These are phyloP conservation scores for Solanum pennellii DNA, from an alignment of 257 asterid genomes.

Conservation along the genomic window DNA sequence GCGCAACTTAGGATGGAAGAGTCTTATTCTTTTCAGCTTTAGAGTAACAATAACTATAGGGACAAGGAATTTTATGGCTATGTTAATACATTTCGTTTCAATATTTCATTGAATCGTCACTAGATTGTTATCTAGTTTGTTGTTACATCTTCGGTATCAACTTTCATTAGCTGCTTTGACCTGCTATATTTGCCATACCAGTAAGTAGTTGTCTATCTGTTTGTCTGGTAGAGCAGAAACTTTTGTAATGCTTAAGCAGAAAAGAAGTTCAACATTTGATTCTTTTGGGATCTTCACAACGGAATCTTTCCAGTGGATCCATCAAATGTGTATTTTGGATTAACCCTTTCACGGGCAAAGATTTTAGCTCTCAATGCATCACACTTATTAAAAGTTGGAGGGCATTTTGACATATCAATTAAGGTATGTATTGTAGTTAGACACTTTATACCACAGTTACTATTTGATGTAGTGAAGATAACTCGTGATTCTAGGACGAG, in stretches of 20 bases:
- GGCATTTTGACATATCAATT: slow-evolving; percentile 74
- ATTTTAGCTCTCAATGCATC: slow-evolving; percentile 78
- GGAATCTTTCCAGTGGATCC: not conserved
- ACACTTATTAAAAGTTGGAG: slow-evolving; percentile 61
- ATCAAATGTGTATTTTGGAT: not conserved
- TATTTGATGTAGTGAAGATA: not conserved
- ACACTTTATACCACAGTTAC: not conserved
- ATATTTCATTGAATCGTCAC: not conserved
- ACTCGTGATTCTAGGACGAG: not conserved
- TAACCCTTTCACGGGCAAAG: slow-evolving; percentile 50
- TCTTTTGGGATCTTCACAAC: not conserved
- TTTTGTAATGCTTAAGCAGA: not conserved
- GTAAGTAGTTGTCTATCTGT: not conserved
- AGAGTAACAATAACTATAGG: not conserved
- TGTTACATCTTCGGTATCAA: not conserved
- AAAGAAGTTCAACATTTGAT: not conserved
- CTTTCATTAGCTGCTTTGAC: not conserved
- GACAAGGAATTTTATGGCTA: not conserved
- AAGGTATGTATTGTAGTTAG: slow-evolving; percentile 13
- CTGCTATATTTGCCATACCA: not conserved
- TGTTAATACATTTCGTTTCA: not conserved
- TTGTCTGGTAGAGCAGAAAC: not conserved
- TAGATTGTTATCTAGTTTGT: not conserved
- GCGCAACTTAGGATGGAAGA: not conserved
- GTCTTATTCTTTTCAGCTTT: not conserved